Percentiles rank a stretch among this genome's conserved stretches.
phyloP scores from a whole-genome alignment of 495 filamentous ascomycete species.

The Neurospora sp. region DNA sequence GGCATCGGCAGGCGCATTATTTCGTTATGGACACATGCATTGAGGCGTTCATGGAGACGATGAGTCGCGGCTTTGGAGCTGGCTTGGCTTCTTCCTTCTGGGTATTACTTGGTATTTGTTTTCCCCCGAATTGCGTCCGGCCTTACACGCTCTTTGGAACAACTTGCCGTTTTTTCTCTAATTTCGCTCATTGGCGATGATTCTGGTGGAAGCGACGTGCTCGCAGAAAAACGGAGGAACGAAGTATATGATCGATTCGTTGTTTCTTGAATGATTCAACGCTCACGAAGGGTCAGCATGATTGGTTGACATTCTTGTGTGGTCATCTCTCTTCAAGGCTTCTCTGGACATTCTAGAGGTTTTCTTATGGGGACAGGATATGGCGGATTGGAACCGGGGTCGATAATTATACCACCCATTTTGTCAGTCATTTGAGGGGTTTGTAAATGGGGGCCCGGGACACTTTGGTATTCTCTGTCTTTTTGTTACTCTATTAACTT shows the following conservation, averaged over 20 bases:
- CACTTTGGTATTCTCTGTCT: background rate
- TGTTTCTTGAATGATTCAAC: background rate
- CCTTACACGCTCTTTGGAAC: background rate
- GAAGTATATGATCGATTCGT: background rate
- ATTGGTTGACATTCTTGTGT: background rate
- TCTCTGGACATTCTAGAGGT: background rate
- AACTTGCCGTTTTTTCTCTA: background rate
- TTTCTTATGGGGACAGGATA: background rate
- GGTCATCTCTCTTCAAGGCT: background rate
- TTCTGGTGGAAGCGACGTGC: background rate
- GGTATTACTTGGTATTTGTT: background rate
- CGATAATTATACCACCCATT: background rate
- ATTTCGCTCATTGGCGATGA: background rate
- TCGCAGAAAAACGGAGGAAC: background rate
- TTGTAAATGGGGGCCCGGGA: background rate
- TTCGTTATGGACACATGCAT: background rate
- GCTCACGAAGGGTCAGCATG: background rate
- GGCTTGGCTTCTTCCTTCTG: background rate
- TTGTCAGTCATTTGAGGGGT: background rate
- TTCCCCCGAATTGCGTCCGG: background rate
- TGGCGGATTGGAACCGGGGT: background rate
- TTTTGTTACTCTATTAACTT: background rate
- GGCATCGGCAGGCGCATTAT: slow-evolving; percentile 17
- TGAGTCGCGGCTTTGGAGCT: background rate
- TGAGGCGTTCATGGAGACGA: background rate